Evolutionary conservation across 225 moss, liverwort and hornwort species (phyloP).

Genomic region (Antitrichia curtipendula): DNA sequence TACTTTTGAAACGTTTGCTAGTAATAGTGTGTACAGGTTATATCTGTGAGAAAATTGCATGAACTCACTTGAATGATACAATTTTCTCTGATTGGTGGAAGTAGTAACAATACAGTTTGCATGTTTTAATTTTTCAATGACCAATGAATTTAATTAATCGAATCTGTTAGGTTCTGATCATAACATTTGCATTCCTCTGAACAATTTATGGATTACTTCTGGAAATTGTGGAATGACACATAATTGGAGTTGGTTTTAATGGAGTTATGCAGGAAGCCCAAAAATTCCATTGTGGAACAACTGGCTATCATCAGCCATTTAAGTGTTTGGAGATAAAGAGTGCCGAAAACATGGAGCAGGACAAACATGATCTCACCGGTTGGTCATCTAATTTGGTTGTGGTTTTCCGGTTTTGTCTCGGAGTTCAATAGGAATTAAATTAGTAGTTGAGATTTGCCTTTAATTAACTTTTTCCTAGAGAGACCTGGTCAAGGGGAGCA

Average conservation of each 20-base stretch:
- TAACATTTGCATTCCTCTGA: neutral
- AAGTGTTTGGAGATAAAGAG: constrained; percentile 34
- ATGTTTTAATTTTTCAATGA: neutral
- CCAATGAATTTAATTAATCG: neutral
- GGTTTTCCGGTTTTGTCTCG: neutral
- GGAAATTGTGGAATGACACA: neutral
- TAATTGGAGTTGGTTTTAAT: neutral
- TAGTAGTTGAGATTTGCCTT: neutral
- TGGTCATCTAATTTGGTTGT: neutral
- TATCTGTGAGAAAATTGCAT: neutral
- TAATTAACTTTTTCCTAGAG: neutral
- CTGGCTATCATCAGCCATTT: constrained; percentile 36
- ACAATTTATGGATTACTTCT: neutral
- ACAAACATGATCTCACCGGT: constrained; percentile 21
- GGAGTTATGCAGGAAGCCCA: constrained; percentile 20
- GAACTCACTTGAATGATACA: neutral
- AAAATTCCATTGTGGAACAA: constrained; percentile 27
- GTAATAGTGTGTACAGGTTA: neutral
- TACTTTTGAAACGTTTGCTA: neutral
- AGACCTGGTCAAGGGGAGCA: neutral
- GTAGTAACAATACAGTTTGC: neutral
- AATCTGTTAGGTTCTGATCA: neutral
- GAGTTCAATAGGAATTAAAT: neutral
- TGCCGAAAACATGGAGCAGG: constrained; percentile 5
- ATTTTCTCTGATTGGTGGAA: neutral